Base-by-base conservation (phyloP, 345 rosid species). In the Microthlaspi erraticum region DNA sequence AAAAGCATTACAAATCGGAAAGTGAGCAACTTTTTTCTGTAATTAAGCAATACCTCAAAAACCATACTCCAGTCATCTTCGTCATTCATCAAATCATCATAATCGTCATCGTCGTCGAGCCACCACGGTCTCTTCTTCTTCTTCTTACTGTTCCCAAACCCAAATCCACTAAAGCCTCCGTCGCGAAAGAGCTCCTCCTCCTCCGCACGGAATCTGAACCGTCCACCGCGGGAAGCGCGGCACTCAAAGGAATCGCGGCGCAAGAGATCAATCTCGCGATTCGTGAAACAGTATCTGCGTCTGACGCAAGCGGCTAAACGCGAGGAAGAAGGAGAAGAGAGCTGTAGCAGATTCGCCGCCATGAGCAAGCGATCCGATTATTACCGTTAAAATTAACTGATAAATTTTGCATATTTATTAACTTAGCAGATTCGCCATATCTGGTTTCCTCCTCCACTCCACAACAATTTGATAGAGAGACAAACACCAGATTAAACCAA, bases 51-150 rank as follows among this genome's bases (percentile, higher is more conserved):
- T 76, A 92, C 98, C 98, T 88, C 84, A 42, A 88, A 81, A 43
- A 83, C 52, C 84, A 81, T 83, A 75, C 81, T 77, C 73, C 84
- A 85, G 18, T 76, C 81, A 10, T 79, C 86, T 44, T 77, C 85
- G 0, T 75, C 88, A 10, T 12, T 18, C 6, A 19, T 77, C 78
- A 61, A 70, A 18, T 64, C 80, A 50, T 73, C 84, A 38, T 6
- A 4, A 12, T 70, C 77, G 7, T 72, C 81, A 34, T 83, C 81
- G 39, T 77, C 84, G n/a, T 60, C 75, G 31, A 56, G 31, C 60
- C 84, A 73, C 89, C 92, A 87, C 59, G 82, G 84, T 9, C 3
- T 62, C 70, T 81, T 26, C 72, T 80, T 26, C 72, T 80, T 81
- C 72, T 83, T 79, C 65, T 60, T 49, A n/a, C 78, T 54, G 12